These are phyloP conservation scores for Solanum hybrid DNA, from an alignment of 305 asterid genomes.

Conservation along the genomic window DNA sequence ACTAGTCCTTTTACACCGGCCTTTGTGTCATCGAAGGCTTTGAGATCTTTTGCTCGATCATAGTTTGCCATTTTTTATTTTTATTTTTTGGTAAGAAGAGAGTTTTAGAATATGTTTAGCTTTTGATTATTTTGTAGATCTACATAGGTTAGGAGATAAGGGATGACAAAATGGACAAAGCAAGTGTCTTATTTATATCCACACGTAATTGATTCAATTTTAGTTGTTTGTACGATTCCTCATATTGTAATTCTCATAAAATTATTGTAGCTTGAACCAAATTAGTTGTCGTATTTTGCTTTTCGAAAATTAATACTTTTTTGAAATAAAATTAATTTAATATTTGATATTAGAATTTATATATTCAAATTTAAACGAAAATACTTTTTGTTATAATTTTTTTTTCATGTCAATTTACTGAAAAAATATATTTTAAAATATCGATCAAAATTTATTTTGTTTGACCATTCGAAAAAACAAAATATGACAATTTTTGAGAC, in stretches of 20 bases:
- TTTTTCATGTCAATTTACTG: not conserved
- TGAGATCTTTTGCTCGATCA: not conserved
- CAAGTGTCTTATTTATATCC: not conserved
- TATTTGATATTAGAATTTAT: not conserved
- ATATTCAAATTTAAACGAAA: not conserved
- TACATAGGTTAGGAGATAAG: not conserved
- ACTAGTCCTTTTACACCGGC: slow-evolving; percentile 7
- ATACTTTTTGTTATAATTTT: not conserved
- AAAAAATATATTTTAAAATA: not conserved
- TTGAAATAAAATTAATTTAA: not conserved
- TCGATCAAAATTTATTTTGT: too few species aligned
- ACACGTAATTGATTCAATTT: not conserved
- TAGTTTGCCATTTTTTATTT: not conserved
- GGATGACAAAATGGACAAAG: not conserved
- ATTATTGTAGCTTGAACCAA: accelerated
- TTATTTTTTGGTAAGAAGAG: not conserved
- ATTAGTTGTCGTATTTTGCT: not conserved
- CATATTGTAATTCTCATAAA: not conserved
- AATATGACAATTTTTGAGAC: not conserved
- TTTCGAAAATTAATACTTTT: not conserved
- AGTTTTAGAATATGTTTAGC: not conserved
- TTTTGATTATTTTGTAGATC: not conserved
- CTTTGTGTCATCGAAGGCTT: slow-evolving; percentile 4
- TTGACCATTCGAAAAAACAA: not conserved
- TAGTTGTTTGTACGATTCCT: accelerated